Evolutionary conservation across 352 stramenopile species (phyloP).

Genomic region (Globisporangium mamillatum): DNA sequence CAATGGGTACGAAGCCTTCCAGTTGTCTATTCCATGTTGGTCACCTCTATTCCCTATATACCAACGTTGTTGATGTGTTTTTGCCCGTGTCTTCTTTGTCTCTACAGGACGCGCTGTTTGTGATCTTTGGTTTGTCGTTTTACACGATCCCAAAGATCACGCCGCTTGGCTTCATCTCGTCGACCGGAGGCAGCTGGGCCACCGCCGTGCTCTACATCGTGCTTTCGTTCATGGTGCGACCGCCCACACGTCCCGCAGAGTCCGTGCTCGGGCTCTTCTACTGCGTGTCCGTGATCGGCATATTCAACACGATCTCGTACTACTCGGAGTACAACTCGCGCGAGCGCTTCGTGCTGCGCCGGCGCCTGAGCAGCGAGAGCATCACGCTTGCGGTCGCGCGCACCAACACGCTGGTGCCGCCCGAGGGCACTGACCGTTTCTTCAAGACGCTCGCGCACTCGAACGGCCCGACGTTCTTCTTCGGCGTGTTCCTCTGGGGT

Average conservation of each 20-base stretch:
- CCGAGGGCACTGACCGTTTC: slow-evolving; percentile 16
- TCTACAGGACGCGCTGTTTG: slow-evolving; percentile 75
- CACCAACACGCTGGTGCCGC: slow-evolving; percentile 35
- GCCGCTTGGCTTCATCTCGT: slow-evolving; percentile 72
- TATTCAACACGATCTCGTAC: slow-evolving; percentile 86
- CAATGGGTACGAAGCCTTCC: slow-evolving; percentile 60
- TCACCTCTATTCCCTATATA: background rate
- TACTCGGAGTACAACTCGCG: slow-evolving; percentile 84
- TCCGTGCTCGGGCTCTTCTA: slow-evolving; percentile 67
- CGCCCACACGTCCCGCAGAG: slow-evolving; percentile 39
- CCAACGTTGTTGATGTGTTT: background rate
- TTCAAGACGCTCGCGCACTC: slow-evolving; percentile 26
- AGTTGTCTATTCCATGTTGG: background rate
- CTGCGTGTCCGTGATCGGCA: slow-evolving; percentile 65
- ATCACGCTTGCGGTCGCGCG: slow-evolving; percentile 73
- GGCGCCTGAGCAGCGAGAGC: slow-evolving; percentile 66
- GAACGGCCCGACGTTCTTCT: slow-evolving; percentile 54
- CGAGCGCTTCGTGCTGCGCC: slow-evolving; percentile 71
- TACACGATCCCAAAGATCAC: slow-evolving; percentile 87
- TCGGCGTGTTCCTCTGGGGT: slow-evolving; percentile 70
- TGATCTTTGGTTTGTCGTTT: slow-evolving; percentile 83
- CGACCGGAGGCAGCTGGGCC: slow-evolving; percentile 64
- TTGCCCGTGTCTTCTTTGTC: background rate
- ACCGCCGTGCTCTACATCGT: slow-evolving; percentile 55
- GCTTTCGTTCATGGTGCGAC: slow-evolving; percentile 55